phyloP scores from a whole-genome alignment of 192 early-diverging fungal species.

The Linderina pennispora region DNA sequence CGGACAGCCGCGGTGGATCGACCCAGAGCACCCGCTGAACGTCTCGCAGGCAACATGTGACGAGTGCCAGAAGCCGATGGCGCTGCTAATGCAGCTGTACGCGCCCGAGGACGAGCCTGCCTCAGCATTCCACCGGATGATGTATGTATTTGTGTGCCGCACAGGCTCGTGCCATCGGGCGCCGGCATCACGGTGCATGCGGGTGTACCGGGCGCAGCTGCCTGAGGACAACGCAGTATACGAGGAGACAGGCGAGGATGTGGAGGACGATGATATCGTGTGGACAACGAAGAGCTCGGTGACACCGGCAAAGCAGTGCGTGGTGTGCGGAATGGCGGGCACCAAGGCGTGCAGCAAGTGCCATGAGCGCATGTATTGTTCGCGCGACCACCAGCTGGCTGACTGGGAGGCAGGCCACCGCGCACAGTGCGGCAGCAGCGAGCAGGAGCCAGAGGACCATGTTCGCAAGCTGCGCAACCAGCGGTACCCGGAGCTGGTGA shows the following conservation, averaged over 20 bases:
- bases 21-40: conserved; percentile 59
- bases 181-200: conserved; percentile 62
- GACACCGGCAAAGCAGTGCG: conserved; percentile 48
- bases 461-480: conserved; percentile 12
- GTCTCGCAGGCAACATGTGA: conserved; percentile 60
- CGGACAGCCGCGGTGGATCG: conserved; percentile 78
- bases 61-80: conserved; percentile 69
- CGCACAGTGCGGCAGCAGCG: conserved; percentile 49
- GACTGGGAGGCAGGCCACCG: conserved; percentile 80
- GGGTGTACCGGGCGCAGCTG: conserved; percentile 75
- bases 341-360: conserved; percentile 77
- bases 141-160: conserved; percentile 93
- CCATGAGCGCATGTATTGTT: conserved; percentile 69
- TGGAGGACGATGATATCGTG: conserved; percentile 27
- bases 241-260: conserved; percentile 17
- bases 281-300: conserved; percentile 13
- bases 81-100: conserved; percentile 80
- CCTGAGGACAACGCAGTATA: conserved; percentile 68
- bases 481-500: conserved; percentile 59
- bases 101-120: conserved; percentile 83
- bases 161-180: conserved; percentile 73
- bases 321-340: conserved; percentile 67
- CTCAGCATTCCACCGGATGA: conserved; percentile 83
- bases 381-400: conserved; percentile 71
- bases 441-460: conserved; percentile 14